Base-by-base conservation (phyloP, 306 rosid species). In the Parietaria judaica region DNA sequence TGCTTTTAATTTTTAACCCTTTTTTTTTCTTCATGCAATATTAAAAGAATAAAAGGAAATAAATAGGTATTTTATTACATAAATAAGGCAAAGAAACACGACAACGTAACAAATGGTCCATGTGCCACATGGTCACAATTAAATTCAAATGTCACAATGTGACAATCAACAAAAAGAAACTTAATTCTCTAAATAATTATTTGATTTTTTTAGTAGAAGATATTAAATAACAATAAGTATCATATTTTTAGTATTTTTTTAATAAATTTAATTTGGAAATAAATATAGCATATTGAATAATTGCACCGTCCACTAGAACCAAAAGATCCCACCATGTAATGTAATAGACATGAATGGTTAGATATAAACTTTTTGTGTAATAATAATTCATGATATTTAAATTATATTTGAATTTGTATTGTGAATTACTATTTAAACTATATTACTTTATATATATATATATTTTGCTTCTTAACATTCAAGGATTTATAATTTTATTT, bases 61-160 rank as follows among this genome's bases (percentile, higher is more conserved):
- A 13, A 7, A 43, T 17, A 15, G 17, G 15, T 46, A 11, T 3
- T 36, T 34, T 6, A 10, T 11, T 15, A 17, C 15, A 56, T 14
- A 23, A 23, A 23, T 16, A 47, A 6, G 51, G 53, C 70, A 51
- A 77, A 46, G 46, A 50, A 7, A 49, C 61, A 43, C 67, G 57
- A 34, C 23, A 5, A 12, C 49, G 43, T 59, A 48, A 6, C 46
- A 66, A 34, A 43, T 58, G 34, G 64, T 34, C 36, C 36, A 45
- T 39, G 5, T 31, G 55, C 46, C 57, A 58, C 77, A 39, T 60
- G 56, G 48, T 52, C 11, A 2, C 44, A 23, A 23, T 23, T 23
- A 23, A 23, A 23, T 23, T 23, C 31, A 41, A 5, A 59, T 39
- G 37, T 41, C 4, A 23, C 51, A 14, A 41, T 39, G 23, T 39